Evolutionary conservation across 352 stramenopile species (phyloP).

Genomic region (Pythium coloratum): DNA sequence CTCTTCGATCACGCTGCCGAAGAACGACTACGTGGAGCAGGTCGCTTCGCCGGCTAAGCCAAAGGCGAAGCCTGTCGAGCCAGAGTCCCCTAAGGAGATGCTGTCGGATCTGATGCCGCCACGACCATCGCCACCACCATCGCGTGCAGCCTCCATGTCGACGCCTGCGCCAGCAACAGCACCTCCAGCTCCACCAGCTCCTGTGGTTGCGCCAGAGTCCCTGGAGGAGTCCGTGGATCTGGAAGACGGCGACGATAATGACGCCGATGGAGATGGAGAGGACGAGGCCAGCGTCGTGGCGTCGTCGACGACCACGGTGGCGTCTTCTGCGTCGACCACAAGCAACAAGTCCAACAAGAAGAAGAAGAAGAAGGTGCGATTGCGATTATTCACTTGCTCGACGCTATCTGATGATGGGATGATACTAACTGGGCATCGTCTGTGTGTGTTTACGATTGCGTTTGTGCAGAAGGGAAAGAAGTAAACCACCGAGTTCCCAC

Average conservation of each 20-base stretch:
- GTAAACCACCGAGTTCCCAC: not conserved
- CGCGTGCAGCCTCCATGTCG: not conserved
- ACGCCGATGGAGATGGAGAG: conserved; percentile 39
- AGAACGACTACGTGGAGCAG: conserved; percentile 3
- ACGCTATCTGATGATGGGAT: no score
- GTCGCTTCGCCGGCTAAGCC: conserved; percentile 6
- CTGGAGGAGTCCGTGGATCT: conserved; percentile 19
- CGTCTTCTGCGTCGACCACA: conserved; percentile 33
- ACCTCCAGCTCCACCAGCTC: not conserved
- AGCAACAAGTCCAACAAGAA: conserved; percentile 58
- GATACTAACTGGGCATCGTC: not conserved
- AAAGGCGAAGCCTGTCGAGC: conserved; percentile 18
- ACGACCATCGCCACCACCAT: conserved; percentile 17
- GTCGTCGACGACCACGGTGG: conserved; percentile 19
- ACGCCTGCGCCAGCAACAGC: not conserved
- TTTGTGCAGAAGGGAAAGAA: conserved; percentile 29
- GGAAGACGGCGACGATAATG: conserved; percentile 29
- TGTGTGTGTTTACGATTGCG: not conserved
- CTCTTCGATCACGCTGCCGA: conserved; percentile 1
- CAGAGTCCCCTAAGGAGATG: conserved; percentile 13
- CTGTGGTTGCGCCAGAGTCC: not conserved
- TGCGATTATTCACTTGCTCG: not conserved
- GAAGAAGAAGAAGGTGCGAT: conserved; percentile 58
- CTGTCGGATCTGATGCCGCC: conserved; percentile 23
- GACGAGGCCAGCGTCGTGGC: conserved; percentile 26